Evolutionary conservation across 176 grass and related monocot species (phyloP).

Genomic region (Aegilops longissima): DNA sequence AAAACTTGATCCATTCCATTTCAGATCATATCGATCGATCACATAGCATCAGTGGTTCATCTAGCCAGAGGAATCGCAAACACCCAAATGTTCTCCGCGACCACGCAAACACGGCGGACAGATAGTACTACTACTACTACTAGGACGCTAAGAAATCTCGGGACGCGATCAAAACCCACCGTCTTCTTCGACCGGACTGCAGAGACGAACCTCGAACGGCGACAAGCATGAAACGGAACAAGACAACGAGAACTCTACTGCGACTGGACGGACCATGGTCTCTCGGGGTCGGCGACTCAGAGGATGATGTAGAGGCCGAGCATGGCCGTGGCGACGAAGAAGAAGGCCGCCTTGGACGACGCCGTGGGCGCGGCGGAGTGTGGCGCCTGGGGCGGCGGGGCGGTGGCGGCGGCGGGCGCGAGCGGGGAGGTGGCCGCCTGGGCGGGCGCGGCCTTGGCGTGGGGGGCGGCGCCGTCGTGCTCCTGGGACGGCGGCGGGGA

Average conservation of each 20-base stretch:
- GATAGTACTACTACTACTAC: not conserved
- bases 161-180: not conserved
- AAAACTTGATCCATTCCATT: not conserved
- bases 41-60: not conserved
- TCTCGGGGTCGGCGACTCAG: too few species aligned
- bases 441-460: not conserved
- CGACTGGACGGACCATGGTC: not conserved
- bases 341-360: not conserved
- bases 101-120: not conserved
- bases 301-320: not conserved
- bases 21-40: not conserved
- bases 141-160: not conserved
- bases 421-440: not conserved
- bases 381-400: slow-evolving; percentile 1
- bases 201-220: not conserved
- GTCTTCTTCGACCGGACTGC: not conserved
- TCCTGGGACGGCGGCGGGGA: slow-evolving; percentile 27
- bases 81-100: slow-evolving; percentile 1
- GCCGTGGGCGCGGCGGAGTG: not conserved
- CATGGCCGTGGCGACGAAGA: not conserved
- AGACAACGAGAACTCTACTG: not conserved
- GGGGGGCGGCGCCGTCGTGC: not conserved
- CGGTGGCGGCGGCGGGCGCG: not conserved
- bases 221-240: not conserved
- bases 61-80: not conserved